Base-by-base conservation (phyloP, 129 eudicot genomes). In the Calendula officinalis region DNA sequence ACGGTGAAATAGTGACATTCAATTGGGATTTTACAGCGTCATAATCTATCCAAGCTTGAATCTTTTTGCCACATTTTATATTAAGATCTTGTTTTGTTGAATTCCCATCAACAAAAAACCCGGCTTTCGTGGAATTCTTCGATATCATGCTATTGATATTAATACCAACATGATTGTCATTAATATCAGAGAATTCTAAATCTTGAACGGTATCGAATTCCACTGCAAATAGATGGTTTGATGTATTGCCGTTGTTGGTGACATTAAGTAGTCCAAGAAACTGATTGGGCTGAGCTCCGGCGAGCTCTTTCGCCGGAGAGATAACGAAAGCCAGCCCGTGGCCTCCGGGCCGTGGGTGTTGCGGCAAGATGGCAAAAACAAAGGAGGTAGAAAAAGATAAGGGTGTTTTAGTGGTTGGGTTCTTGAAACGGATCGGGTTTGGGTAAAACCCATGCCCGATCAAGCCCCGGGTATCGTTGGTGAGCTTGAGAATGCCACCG, bases 1-100 rank as follows among this genome's bases (percentile, higher is more conserved):
- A 64, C 5, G 42, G 64, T 17, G 97, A 86, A 71, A 89, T 78
- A 16, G 79, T 75, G 49, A 86, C 92, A 69, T 84, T 75, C 22
- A 90, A 42, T 62, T 70, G 46, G 35, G 46, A 47, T 42, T 12
- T 48, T 49, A 1, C 17, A 4, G 95, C 89, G 70, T 90, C 82
- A 67, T 90, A 90, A 56, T 90, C 95, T 38, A 90, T 41, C 97
- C 97, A 90, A 35, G 87, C 91, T 63, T 74, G 79, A 72, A 90
- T 77, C 46, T 52, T 80, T 66, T 77, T 64, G 13, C 87, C 81
- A 67, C 80, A 50, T 72, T 80, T 57, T 32, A 90, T 72, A 63
- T 54, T 47, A 59, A 90, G 60, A 27, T 70, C 70, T 60, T 83
- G 83, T 71, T 52, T 64, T 0, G 80, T 75, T 1, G 77, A 63